Evolutionary conservation across 495 filamentous ascomycete species (phyloP), one percentile per base, ranked within the genome.

Genomic region (Daldinia vernicosa): DNA sequence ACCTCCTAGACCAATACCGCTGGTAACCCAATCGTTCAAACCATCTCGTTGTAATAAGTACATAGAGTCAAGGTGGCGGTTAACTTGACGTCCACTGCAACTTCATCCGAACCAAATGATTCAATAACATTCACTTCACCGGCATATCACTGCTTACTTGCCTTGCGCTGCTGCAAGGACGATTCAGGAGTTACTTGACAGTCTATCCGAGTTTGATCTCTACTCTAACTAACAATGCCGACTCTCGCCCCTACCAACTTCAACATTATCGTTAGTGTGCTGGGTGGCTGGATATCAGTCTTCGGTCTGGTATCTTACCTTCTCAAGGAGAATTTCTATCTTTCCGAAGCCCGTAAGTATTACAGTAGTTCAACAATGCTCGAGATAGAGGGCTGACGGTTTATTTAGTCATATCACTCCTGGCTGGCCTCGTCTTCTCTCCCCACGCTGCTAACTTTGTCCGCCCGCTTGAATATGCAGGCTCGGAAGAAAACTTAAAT

Each of bases 271-370:
- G 90, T 92, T 74, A 89, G 92, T 63, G 89, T 91, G 9, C 80
- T 97, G 12, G 94, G 94, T 27, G 93, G 92, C 17, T 98, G 95
- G 80, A 89, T 98, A 47, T 93, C 91, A 1, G 73, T 96, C 22
- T 98, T 96, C 76, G 93, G 92, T 8, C 82, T 97, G 39, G 93
- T 97, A 0, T 95, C 92, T 3, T 97, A 94, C 78, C 85, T 97
- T 11, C 85, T 90, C 79, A 97, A 97, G 75, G 94, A 97, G 80
- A 89, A 87, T 70, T 94, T 94, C 77, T 97, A 97, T 75, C 86
- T 98, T 6, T 96, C 92, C 15, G 94, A 97, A 85, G 92, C 94
- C 63, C 84, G 93, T 94, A 82, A 64, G 91, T 86, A 14, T 54
- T 26, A 6, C 40, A 37, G 7, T 45, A n/a, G 12, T 66, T 19